Evolutionary conservation across 768 basidiomycete genomes (phyloP), one percentile per base, ranked within the genome.

Genomic region (Lactifluus pinguis): DNA sequence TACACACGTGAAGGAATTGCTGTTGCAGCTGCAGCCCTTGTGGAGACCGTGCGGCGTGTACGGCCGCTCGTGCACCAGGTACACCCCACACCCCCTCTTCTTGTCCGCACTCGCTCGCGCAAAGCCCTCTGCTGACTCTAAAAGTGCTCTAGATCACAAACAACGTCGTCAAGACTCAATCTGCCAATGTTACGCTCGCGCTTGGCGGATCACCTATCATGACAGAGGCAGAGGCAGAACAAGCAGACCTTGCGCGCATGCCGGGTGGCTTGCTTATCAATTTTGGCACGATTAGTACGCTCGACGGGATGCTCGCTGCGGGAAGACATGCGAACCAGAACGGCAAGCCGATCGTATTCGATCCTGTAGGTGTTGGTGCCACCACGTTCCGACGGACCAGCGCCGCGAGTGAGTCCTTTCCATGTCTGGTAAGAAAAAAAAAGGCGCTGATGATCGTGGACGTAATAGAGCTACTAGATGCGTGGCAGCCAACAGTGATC

Each of bases 171-270:
- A 83, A 85, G 19, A 94, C 85, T 19, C 93, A 95, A 74, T 90
- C 87, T 5, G 92, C 93, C 21, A 97, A 95, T 69, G 80, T 88
- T 1, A 95, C 93, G 2, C 79, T 98, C 6, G 91, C 92, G 0
- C 68, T 97, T 4, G 88, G 89, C 17, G 92, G 85, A 14, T 93
- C 90, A 61, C 95, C 95, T 0, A 94, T 98, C 69, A 98, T 98
- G 95, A 89, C 94, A 3, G 86, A 89, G 19, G 83, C 86, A 25
- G 79, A 86, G 0, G 77, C 80, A 60, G 95, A 98, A 70, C 92
- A 93, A 79, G 79, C 82, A 30, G 89, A 95, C 62, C 77, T 98
- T 19, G 77, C 83, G 56, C 75, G 75, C 38, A 79, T 85, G 50
- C 80, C 80, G 49, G 83, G 83, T 15, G 84, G 84, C 1, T 76